These are phyloP conservation scores for Podospora fimiseda DNA, from an alignment of 495 filamentous ascomycete species.

Conservation along the genomic window DNA sequence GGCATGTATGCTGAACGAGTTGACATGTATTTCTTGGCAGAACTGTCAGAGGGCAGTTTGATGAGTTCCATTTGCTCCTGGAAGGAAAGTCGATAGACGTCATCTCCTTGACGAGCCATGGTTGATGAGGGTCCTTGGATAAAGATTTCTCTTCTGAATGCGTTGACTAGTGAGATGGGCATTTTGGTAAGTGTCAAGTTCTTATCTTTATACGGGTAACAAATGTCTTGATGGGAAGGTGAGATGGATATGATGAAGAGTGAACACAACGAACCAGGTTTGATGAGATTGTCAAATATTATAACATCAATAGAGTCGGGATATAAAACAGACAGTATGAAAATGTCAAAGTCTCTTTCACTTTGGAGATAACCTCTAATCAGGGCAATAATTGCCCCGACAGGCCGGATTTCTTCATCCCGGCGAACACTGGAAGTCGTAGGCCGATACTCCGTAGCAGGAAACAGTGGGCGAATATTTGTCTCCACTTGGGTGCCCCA, in stretches of 20 bases:
- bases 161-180: not conserved
- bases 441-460: too few relatives aligned
- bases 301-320: too few relatives aligned
- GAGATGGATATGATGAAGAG: too few relatives aligned
- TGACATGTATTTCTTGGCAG: conserved; percentile 33
- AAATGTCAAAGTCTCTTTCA: not conserved
- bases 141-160: not conserved
- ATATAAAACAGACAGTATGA: too few relatives aligned
- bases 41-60: conserved; percentile 22
- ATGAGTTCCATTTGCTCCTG: conserved; percentile 35
- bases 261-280: too few relatives aligned
- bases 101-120: conserved; percentile 5
- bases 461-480: too few relatives aligned
- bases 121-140: not conserved
- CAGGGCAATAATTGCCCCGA: not conserved
- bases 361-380: not conserved
- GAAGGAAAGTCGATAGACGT: conserved; percentile 25
- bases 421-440: too few relatives aligned
- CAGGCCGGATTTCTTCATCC: not conserved
- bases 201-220: too few relatives aligned
- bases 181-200: not conserved
- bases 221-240: too few relatives aligned
- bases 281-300: too few relatives aligned
- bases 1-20: conserved; percentile 29
- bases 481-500: too few relatives aligned